phyloP scores from a whole-genome alignment of 2,329 filamentous ascomycete species.

The Aspergillus tubingensis region DNA sequence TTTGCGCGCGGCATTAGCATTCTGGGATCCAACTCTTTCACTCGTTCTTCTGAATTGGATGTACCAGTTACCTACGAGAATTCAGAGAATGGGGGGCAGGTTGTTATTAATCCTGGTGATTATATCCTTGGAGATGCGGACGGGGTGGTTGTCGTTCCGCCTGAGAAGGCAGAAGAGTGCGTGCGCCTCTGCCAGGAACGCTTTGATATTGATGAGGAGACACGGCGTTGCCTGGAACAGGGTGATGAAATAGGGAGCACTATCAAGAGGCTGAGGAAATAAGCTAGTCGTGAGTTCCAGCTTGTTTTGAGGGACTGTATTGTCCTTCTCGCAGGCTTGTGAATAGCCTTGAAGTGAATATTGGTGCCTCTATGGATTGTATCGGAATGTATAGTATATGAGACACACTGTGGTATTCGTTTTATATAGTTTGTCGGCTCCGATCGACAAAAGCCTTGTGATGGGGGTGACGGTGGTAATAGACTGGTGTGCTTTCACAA shows the following conservation, averaged over 20 bases:
- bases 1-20: slow-evolving; percentile 37
- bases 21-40: slow-evolving; percentile 39
- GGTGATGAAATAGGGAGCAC: slow-evolving; percentile 40
- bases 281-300: not conserved
- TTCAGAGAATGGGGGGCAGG: slow-evolving; percentile 20
- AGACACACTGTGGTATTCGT: too few species aligned
- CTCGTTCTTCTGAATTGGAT: slow-evolving; percentile 37
- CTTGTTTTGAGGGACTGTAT: not conserved
- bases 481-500: not conserved
- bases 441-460: too few species aligned
- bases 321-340: too few species aligned
- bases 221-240: slow-evolving; percentile 29
- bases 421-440: too few species aligned
- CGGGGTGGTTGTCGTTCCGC: slow-evolving; percentile 27
- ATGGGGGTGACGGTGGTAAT: not conserved
- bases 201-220: slow-evolving; percentile 40
- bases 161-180: slow-evolving; percentile 32
- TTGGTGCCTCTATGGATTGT: not conserved
- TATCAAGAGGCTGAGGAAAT: slow-evolving; percentile 39
- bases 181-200: slow-evolving; percentile 36
- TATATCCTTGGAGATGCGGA: slow-evolving; percentile 39
- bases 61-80: slow-evolving; percentile 34
- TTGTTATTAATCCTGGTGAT: slow-evolving; percentile 37
- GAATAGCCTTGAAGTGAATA: not conserved
- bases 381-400: not conserved